Evolutionary conservation across 177 flowering plant genomes (phyloP).

Genomic region (Vitis hybrid): DNA sequence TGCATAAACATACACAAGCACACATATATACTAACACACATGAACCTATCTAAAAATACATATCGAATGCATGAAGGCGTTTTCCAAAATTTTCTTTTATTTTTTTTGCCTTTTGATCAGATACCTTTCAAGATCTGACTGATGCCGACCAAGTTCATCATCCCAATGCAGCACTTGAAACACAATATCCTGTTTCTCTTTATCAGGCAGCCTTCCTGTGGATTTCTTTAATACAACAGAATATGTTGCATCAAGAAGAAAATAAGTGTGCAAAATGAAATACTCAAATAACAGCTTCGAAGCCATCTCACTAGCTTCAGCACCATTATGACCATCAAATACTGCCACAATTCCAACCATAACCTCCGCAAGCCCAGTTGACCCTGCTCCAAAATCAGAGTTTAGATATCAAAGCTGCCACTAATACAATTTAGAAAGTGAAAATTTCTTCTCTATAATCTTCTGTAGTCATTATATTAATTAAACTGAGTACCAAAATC

Average conservation of each 20-base stretch:
- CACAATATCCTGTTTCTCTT: constrained; percentile 33
- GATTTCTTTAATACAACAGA: constrained; percentile 53
- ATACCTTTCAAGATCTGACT: constrained; percentile 52
- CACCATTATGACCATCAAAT: constrained; percentile 99
- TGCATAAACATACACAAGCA: background rate
- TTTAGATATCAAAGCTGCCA: background rate
- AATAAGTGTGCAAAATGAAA: constrained; percentile 75
- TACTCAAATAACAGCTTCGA: constrained; percentile 87
- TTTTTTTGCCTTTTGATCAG: background rate
- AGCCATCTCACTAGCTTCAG: constrained; percentile 98
- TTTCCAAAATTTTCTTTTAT: too few species aligned
- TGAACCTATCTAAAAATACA: too few species aligned
- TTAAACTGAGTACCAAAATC: too few species aligned
- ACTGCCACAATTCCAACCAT: constrained; percentile 76
- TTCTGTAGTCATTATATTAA: too few species aligned
- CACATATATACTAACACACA: background rate
- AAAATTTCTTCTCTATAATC: too few species aligned
- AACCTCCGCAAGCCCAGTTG: constrained; percentile 56
- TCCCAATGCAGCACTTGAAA: constrained; percentile 41
- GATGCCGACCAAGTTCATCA: constrained; percentile 25
- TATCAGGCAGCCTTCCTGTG: constrained; percentile 35
- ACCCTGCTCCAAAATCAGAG: constrained; percentile 45
- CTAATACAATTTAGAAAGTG: background rate
- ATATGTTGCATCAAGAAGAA: constrained; percentile 85
- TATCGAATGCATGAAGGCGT: too few species aligned